Conservation (phyloP, 768 basidiomycete species). For the Pholiota microspora region DNA sequence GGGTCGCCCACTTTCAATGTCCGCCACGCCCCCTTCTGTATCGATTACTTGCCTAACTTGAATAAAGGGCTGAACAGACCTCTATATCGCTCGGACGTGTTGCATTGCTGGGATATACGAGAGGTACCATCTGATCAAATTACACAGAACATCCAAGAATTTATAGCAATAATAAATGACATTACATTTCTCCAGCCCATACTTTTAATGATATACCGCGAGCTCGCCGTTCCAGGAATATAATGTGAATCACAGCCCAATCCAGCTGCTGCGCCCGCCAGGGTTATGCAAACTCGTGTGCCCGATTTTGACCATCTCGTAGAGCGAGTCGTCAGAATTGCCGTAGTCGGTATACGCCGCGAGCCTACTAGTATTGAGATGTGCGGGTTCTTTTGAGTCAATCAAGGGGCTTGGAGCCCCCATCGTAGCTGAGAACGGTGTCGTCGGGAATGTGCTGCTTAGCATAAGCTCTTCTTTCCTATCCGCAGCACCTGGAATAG, state of each 20-base stretch:
- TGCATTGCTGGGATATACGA: too few species aligned
- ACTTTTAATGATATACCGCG: background rate
- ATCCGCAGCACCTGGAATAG: slow-evolving; percentile 42
- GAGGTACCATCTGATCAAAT: too few species aligned
- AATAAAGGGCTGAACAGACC: too few species aligned
- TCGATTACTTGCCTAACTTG: slow-evolving; percentile 16
- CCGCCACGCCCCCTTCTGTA: slow-evolving; percentile 22
- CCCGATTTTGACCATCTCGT: slow-evolving; percentile 82
- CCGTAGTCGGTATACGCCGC: slow-evolving; percentile 11
- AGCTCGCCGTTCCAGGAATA: too few species aligned
- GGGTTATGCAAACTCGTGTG: slow-evolving; percentile 94
- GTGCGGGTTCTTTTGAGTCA: slow-evolving; percentile 54
- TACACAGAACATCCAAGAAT: too few species aligned
- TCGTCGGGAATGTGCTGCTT: slow-evolving; percentile 15
- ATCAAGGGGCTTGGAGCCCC: slow-evolving; percentile 64
- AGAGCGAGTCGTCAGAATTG: slow-evolving; percentile 15
- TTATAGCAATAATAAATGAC: background rate
- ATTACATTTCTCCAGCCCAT: background rate
- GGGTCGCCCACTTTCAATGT: slow-evolving; percentile 30
- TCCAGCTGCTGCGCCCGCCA: slow-evolving; percentile 88
- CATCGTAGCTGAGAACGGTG: slow-evolving; percentile 22
- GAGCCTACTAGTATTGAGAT: slow-evolving; percentile 19
- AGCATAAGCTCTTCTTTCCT: slow-evolving; percentile 29
- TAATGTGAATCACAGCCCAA: slow-evolving; percentile 78
- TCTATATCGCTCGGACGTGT: too few species aligned